Base-by-base conservation (phyloP, 805 yeast genomes). In the Saturnispora hagleri region DNA sequence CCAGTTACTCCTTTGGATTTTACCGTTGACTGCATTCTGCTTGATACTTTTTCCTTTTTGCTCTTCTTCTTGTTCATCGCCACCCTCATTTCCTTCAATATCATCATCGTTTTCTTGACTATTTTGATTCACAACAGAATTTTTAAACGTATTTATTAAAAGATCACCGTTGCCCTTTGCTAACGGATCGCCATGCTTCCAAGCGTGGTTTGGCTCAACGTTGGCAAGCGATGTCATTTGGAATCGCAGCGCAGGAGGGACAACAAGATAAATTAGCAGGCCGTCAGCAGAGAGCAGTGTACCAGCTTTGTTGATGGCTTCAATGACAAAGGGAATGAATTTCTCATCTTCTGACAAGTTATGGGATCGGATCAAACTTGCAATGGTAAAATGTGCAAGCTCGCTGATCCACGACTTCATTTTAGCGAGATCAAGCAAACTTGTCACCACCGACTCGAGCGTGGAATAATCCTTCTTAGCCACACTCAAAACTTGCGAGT, bases 401-500 rank as follows among this genome's bases (percentile, higher is more conserved):
- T 91, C 97, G 54, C 95, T 73, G 42, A 90, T 76, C 97, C 97
- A 90, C 1, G 86, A 77, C 64, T 90, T 91, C 35, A 70, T 57
- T 13, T 71, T 64, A 0, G 95, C 76, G 51, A 90, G 70, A 24
- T 77, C 80, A 4, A 87, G 63, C 36, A 86, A 59, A 31, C 70
- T 63, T 4, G 71, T 67, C 27, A 83, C 76, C 12, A 67, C 63
- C 17, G 61, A 54, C 47, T 73, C 69, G 46, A 74, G 72, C 2
- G 60, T 64, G 1, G 60, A 38, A 2, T 53, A 47, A 2, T 59
- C 58, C 1, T 53, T 36, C 6, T 68, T 57, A 15, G 55, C 54
- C 6, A n/a, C 27, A 3, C 47, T 40, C 7, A 79, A 56, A 12
- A 77, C 60, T 2, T 74, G 70, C 13, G 84, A 75, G 47, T 83